phyloP scores from a whole-genome alignment of 306 rosid genomes.

The Benincasa hispida region DNA sequence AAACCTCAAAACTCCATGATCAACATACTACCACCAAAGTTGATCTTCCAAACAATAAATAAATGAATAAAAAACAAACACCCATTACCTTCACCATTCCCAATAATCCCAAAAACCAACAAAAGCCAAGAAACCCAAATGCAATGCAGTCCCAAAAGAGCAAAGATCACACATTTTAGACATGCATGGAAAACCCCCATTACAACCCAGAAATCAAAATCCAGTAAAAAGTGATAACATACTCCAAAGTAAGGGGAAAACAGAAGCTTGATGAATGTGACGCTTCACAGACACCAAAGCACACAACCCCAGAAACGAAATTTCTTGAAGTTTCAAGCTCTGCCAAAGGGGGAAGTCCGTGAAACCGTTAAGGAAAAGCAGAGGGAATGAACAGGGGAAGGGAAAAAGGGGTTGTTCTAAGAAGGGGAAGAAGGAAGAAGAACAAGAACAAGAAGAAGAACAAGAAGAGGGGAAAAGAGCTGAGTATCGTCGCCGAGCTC shows the following conservation, averaged over 20 bases:
- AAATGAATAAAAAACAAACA: background rate
- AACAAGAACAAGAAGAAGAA: background rate
- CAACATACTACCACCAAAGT: background rate
- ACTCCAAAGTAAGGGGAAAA: background rate
- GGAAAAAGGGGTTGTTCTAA: background rate
- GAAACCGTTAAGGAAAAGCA: background rate
- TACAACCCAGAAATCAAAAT: background rate
- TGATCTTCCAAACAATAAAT: background rate
- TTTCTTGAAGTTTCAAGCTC: background rate
- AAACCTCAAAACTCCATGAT: conserved; percentile 4
- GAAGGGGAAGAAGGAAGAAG: background rate
- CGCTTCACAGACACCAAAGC: background rate
- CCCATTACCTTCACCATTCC: background rate
- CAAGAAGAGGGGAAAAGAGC: background rate
- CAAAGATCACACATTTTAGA: background rate
- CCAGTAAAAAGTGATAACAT: background rate
- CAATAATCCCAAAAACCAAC: background rate
- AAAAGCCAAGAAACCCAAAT: background rate
- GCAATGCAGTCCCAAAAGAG: background rate
- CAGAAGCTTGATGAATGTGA: background rate
- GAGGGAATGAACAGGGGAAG: background rate
- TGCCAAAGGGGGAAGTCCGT: background rate
- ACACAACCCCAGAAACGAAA: background rate
- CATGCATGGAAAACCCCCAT: background rate
- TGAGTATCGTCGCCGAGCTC: background rate